Base-by-base conservation (phyloP, 352 stramenopile species). In the Plasmopara muralis region DNA sequence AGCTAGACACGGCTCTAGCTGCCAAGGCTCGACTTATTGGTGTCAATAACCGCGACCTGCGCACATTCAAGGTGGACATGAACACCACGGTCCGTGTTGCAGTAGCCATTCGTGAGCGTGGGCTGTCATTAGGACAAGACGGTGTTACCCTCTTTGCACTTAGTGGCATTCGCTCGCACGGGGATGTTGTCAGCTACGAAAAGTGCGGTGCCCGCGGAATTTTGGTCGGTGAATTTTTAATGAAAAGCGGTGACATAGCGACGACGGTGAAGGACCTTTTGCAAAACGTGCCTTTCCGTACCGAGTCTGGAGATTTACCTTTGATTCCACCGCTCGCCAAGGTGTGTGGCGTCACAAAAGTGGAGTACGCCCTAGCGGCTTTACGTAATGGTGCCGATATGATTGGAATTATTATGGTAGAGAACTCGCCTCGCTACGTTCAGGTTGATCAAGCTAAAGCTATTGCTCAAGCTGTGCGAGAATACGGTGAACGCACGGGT, bases 31-130 rank as follows among this genome's bases (percentile, higher is more conserved):
- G 72, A 25, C 85, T 98, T 5, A 97, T 99, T 65, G 97, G 97
- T 18, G 95, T 99, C 8, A 99, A 99, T 70, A 99, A 99, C 82
- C 89, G 97, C 38, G 97, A 99, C 67, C 70, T 99, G 34, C 96
- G 97, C 61, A 98, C 95, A 20, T 99, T 99, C 64, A 93, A 98
- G 71, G 81, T 99, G 49, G 95, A 99, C 66, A 77, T 99, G 61
- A 78, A 87, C 58, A 98, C 89, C 29, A 98, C 96, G 0, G 85
- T 95, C 34, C 83, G 89, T 45, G 81, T 98, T 33, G 86, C 92
- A 10, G 70, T 89, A 6, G 76, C 81, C 15, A 85, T 97, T 52
- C 81, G 65, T 14, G 67, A 74, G 51, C 72, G 81, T 28, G 72
- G 72, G 13, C 80, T 95, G 14, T 59, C 60, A 6, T 83, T 96